Evolutionary conservation across 495 filamentous ascomycete genomes (phyloP).

Genomic region (Trichoderma orchidacearum): DNA sequence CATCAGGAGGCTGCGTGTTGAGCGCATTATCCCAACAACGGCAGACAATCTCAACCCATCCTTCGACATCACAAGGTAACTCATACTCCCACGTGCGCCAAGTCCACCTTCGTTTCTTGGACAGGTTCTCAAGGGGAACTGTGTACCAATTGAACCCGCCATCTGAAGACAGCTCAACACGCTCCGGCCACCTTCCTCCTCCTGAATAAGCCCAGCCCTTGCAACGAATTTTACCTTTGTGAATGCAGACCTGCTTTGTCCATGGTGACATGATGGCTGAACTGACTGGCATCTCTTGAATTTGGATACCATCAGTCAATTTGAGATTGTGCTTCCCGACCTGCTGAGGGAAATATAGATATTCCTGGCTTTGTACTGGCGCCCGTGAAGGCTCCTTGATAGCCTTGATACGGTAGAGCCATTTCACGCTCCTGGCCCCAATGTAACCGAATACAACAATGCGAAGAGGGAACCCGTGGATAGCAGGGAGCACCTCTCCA

Average conservation of each 20-base stretch:
- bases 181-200: conserved; percentile 42
- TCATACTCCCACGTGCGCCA: conserved; percentile 42
- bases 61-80: conserved; percentile 42
- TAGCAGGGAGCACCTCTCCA: conserved; percentile 66
- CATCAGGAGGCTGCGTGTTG: conserved; percentile 28
- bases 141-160: conserved; percentile 47
- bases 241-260: conserved; percentile 37
- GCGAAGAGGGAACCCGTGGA: conserved; percentile 78
- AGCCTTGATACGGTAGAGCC: conserved; percentile 74
- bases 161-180: conserved; percentile 43
- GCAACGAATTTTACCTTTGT: conserved; percentile 36
- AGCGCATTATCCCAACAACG: conserved; percentile 46
- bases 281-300: conserved; percentile 51
- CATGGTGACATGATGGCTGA: conserved; percentile 44
- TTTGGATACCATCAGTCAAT: conserved; percentile 39
- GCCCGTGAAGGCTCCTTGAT: conserved; percentile 61
- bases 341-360: conserved; percentile 45
- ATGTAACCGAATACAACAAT: conserved; percentile 89
- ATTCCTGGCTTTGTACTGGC: conserved; percentile 37
- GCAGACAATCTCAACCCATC: conserved; percentile 43
- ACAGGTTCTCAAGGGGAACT: conserved; percentile 34
- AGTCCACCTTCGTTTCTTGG: conserved; percentile 37
- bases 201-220: conserved; percentile 49
- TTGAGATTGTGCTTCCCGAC: conserved; percentile 45
- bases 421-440: conserved; percentile 89